A percentile compares a stretch with the other conserved stretches of the same genome.
Conservation (phyloP, 1,139 yeast genomes). For the Geotrichum aggregatum region DNA sequence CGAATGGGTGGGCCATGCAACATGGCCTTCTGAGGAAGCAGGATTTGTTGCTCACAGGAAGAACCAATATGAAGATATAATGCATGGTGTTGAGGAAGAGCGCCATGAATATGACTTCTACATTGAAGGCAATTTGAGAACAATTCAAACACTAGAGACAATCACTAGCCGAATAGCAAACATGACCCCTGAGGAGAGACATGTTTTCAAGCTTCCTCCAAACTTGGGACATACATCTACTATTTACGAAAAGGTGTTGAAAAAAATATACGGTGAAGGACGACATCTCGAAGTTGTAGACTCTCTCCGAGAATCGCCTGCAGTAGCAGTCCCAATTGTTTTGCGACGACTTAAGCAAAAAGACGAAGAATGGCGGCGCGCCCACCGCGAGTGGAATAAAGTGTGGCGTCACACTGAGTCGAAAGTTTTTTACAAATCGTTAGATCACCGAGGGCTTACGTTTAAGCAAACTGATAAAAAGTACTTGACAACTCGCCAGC, state of each 20-base stretch:
- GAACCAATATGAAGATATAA: conserved; percentile 92
- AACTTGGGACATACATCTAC: conserved; percentile 86
- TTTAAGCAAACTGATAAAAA: conserved; percentile 96
- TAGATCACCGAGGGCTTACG: conserved; percentile 92
- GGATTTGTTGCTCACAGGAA: conserved; percentile 97
- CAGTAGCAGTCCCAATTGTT: conserved; percentile 90
- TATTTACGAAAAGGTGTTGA: conserved; percentile 86
- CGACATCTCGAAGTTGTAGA: conserved; percentile 95
- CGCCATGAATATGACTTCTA: conserved; percentile 94
- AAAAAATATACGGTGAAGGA: conserved; percentile 89
- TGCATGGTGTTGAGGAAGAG: conserved; percentile 94
- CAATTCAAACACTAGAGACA: conserved; percentile 92
- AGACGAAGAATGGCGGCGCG: conserved; percentile 98
- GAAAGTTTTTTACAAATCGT: conserved; percentile 84
- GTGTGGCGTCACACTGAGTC: conserved; percentile 99
- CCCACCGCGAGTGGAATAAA: conserved; percentile 98
- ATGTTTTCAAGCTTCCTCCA: conserved; percentile 81
- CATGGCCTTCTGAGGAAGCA: conserved; percentile 98
- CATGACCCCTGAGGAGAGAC: conserved; percentile 88
- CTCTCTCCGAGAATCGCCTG: conserved; percentile 91
- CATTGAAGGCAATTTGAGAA: conserved; percentile 90
- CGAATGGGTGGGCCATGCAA: conserved; percentile 99
- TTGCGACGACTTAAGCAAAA: conserved; percentile 89
- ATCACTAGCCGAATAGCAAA: conserved; percentile 90
- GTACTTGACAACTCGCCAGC: conserved; percentile 79